Evolutionary conservation across 768 basidiomycete genomes (phyloP).

Genomic region (Phlebiopsis gigantea): DNA sequence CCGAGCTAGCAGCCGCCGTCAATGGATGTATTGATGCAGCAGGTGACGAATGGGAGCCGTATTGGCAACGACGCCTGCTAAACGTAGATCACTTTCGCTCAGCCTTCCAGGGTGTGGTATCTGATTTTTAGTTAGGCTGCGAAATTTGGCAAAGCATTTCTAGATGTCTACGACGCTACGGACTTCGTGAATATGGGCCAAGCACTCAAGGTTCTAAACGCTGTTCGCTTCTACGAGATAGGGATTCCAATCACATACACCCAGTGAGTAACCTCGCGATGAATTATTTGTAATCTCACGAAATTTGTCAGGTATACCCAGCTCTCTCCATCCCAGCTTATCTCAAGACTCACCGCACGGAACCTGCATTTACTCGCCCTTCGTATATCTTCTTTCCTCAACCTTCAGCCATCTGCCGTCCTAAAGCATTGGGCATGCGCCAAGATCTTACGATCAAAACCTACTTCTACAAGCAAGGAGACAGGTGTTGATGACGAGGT

Average conservation of each 20-base stretch:
- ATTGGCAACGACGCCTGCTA: conserved; percentile 84
- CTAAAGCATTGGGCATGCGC: conserved; percentile 95
- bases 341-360: conserved; percentile 77
- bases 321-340: conserved; percentile 73
- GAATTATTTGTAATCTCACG: not conserved
- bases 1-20: conserved; percentile 81
- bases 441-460: conserved; percentile 75
- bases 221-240: conserved; percentile 85
- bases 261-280: conserved; percentile 51
- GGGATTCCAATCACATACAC: conserved; percentile 90
- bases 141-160: conserved; percentile 89
- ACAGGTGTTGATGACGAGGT: conserved; percentile 65
- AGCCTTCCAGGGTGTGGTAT: not conserved
- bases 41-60: conserved; percentile 84
- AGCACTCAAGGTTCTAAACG: conserved; percentile 89
- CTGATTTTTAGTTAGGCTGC: conserved; percentile 62
- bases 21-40: conserved; percentile 94
- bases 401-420: conserved; percentile 79
- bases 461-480: conserved; percentile 47
- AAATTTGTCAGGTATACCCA: conserved; percentile 61
- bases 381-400: conserved; percentile 80
- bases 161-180: conserved; percentile 88
- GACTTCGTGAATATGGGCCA: conserved; percentile 94
- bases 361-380: conserved; percentile 91
- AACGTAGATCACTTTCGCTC: conserved; percentile 44